A percentile compares a stretch with the other conserved stretches of the same genome.
These are phyloP conservation scores for Xylaria sp. DNA, from an alignment of 2,329 filamentous ascomycete genomes.

Conservation along the genomic window DNA sequence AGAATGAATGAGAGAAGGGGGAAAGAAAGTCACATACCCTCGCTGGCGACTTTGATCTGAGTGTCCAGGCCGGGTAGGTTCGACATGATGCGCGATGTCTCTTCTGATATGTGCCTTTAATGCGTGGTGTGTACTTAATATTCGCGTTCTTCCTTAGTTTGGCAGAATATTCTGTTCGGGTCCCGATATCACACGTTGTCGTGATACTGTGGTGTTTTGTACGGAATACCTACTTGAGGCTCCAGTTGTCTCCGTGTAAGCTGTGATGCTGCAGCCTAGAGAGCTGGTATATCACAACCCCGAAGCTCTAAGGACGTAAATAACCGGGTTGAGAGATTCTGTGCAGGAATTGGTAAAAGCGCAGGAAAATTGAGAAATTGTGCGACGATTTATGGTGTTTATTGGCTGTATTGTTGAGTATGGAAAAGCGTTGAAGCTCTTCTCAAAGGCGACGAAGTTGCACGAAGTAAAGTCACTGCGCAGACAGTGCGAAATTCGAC, in stretches of 20 bases:
- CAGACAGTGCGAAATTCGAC: background rate
- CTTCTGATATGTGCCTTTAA: background rate
- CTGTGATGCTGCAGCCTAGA: background rate
- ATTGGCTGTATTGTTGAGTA: background rate
- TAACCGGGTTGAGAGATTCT: too few relatives aligned
- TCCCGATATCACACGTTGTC: too few relatives aligned
- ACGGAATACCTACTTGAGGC: too few relatives aligned
- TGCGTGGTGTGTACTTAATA: background rate
- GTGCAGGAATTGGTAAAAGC: too few relatives aligned
- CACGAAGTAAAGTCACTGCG: too few relatives aligned
- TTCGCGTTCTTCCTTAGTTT: too few relatives aligned
- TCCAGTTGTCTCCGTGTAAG: background rate
- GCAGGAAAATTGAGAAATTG: background rate
- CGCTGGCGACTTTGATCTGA: slow-evolving; percentile 33
- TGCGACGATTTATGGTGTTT: background rate
- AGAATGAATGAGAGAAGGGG: too few relatives aligned
- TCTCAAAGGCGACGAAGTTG: background rate
- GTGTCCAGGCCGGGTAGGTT: slow-evolving; percentile 23
- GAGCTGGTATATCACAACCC: background rate
- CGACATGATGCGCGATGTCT: slow-evolving; percentile 18
- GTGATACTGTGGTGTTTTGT: background rate
- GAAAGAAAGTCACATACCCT: slow-evolving; percentile 28
- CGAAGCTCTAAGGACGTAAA: background rate
- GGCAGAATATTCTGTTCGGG: too few relatives aligned
- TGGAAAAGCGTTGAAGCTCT: background rate